Conservation (phyloP, 2,329 filamentous ascomycete species). For the Pezicula neosporulosa region DNA sequence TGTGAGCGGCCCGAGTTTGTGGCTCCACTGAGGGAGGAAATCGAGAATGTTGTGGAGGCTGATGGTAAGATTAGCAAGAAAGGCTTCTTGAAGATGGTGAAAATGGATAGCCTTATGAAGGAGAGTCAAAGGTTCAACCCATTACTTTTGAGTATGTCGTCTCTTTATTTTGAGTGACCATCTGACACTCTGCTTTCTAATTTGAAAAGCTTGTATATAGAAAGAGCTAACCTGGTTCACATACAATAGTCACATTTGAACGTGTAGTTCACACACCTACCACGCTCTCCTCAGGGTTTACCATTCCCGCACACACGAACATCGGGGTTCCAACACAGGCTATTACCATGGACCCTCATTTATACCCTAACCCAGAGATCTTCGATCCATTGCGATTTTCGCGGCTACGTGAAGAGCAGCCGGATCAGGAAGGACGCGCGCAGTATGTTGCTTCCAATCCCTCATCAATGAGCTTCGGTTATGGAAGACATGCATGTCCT, state of each 20-base stretch:
- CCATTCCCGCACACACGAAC: not conserved
- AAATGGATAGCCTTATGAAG: slow-evolving; percentile 36
- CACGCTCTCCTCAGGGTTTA: not conserved
- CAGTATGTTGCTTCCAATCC: not conserved
- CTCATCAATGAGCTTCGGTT: not conserved
- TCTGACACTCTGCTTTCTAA: too few relatives aligned
- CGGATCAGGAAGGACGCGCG: not conserved
- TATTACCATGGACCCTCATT: slow-evolving; percentile 1
- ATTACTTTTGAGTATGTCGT: slow-evolving; percentile 22
- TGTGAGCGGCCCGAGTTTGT: slow-evolving; percentile 36
- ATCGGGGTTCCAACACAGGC: not conserved
- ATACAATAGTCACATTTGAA: not conserved
- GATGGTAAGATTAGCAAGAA: slow-evolving; percentile 30
- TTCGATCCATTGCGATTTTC: not conserved
- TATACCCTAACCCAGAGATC: not conserved
- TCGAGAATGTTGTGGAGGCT: slow-evolving; percentile 20
- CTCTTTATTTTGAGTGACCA: not conserved
- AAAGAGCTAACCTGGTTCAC: too few relatives aligned
- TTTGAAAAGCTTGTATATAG: too few relatives aligned
- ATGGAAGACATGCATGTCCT: not conserved
- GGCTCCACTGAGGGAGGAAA: slow-evolving; percentile 4
- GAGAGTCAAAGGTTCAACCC: slow-evolving; percentile 33
- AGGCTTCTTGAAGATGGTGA: slow-evolving; percentile 11
- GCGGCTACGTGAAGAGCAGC: not conserved
- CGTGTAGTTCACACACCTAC: not conserved